Evolutionary conservation across 805 yeast genomes (phyloP), one percentile per base, ranked within the genome.

Genomic region (Lachancea dasiensis): DNA sequence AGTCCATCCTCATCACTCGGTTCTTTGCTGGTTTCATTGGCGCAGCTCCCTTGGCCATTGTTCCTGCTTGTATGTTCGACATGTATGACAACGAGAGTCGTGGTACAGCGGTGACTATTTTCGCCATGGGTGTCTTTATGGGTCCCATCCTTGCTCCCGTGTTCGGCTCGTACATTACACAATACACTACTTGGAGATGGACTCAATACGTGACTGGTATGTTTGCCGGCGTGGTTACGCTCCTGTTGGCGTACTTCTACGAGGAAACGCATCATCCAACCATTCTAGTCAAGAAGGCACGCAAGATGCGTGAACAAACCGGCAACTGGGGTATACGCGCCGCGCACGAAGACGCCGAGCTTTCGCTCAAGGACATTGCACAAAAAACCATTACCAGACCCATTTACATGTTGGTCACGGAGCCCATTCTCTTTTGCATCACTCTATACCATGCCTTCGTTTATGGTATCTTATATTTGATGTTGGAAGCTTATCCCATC

Each of bases 51-150:
- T 60, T 87, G 52, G 90, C 84, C 19, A 86, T 85, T 27, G 87
- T 79, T 7, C 95, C 95, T 19, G 95, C 95, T 34, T 73, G 81
- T 0, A 80, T 86, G 67, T 83, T 94, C 6, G 96, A 87, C 60
- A 70, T 86, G 70, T 86, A 77, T 55, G 74, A 73, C 47, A 76
- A 77, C 41, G 58, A 58, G 25, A 55, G 68, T 17, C 75, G 96
- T 63, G 96, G 96, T 49, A 72, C 70, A 35, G 94, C 95, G 21
- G 68, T 86, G 49, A 67, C 80, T 7, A 46, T 81, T 13, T 87
- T 86, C 51, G 69, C 86, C 1, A 70, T 83, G 65, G 76, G 80
- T 31, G 85, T 86, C 24, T 82, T 84, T 48, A 37, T 40, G 29
- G 43, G 44, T 20, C 42, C 40, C 20, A 38, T 31, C 24, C 18